Conservation (phyloP, 2,329 filamentous ascomycete species). For the Stylonectria norvegica region DNA sequence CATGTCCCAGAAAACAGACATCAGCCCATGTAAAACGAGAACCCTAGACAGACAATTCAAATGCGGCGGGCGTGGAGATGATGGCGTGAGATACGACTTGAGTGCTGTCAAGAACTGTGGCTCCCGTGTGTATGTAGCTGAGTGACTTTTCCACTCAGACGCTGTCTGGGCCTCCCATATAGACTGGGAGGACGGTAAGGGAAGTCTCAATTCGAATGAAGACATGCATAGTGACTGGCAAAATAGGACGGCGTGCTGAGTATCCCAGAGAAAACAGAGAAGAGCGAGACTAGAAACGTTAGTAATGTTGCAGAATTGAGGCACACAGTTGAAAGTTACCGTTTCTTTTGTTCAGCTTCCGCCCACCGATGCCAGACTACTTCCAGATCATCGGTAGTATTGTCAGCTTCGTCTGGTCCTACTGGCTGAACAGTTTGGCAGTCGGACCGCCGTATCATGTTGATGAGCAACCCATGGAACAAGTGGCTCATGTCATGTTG, state of each 20-base stretch:
- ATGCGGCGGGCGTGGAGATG: slow-evolving; percentile 33
- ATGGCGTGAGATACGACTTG: slow-evolving; percentile 53
- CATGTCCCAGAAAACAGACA: slow-evolving; percentile 62
- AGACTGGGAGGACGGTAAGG: slow-evolving; percentile 51
- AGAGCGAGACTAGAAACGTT: slow-evolving; percentile 44
- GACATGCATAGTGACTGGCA: slow-evolving; percentile 67
- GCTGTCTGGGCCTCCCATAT: slow-evolving; percentile 54
- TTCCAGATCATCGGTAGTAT: slow-evolving; percentile 39
- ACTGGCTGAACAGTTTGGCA: slow-evolving; percentile 33
- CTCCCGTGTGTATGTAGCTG: slow-evolving; percentile 32
- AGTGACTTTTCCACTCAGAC: not conserved
- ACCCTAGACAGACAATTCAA: slow-evolving; percentile 52
- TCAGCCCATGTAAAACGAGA: slow-evolving; percentile 57
- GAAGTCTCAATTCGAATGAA: slow-evolving; percentile 57
- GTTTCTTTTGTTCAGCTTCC: slow-evolving; percentile 56
- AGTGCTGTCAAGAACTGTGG: slow-evolving; percentile 49
- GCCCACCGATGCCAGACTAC: slow-evolving; percentile 51
- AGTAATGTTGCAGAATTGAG: not conserved
- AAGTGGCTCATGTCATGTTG: slow-evolving; percentile 63
- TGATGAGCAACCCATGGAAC: slow-evolving; percentile 39
- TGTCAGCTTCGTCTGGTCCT: slow-evolving; percentile 20
- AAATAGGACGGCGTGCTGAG: slow-evolving; percentile 61
- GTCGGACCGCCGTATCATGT: slow-evolving; percentile 36
- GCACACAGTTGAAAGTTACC: slow-evolving; percentile 30
- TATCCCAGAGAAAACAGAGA: slow-evolving; percentile 65